These are phyloP conservation scores for Lentinula sp. DNA, from an alignment of 768 basidiomycete genomes.

Conservation along the genomic window DNA sequence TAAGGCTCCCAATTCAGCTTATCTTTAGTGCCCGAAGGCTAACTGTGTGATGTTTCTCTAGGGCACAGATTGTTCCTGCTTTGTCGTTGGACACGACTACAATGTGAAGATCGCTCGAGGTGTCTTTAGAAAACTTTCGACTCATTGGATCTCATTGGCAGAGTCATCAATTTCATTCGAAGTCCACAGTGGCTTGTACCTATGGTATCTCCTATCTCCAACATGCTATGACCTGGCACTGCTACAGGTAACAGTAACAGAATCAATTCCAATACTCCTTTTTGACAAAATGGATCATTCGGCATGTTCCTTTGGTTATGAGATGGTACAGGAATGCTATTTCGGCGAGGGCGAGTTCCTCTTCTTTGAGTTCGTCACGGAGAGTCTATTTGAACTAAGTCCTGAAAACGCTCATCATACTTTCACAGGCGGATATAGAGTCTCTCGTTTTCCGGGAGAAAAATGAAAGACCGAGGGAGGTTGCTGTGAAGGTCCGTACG, in stretches of 20 bases:
- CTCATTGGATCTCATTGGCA: not conserved
- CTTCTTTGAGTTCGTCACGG: not conserved
- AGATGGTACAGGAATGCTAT: slow-evolving; percentile 39
- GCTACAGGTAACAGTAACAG: too few species aligned
- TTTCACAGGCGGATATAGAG: slow-evolving; percentile 27
- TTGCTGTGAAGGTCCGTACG: slow-evolving; percentile 22
- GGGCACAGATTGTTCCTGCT: not conserved
- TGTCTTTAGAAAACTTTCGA: not conserved
- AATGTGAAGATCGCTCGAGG: not conserved
- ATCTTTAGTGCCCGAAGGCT: not conserved
- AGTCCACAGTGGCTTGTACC: slow-evolving; percentile 46
- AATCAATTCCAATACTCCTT: not conserved
- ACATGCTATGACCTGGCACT: too few species aligned
- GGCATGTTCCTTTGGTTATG: slow-evolving; percentile 44
- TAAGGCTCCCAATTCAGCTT: not conserved
- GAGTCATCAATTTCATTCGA: not conserved
- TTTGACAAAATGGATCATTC: slow-evolving; percentile 36
- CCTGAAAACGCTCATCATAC: not conserved
- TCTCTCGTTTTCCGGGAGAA: slow-evolving; percentile 34
- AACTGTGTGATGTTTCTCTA: not conserved
- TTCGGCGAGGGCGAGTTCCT: slow-evolving; percentile 35
- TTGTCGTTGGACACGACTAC: not conserved
- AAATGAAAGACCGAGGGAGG: slow-evolving; percentile 22
- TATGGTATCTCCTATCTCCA: slow-evolving; percentile 25
- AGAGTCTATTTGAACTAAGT: not conserved